Percentiles rank a stretch among this genome's conserved stretches.
Conservation (phyloP, 352 stramenopile species). For the Pythium aristosporum region DNA sequence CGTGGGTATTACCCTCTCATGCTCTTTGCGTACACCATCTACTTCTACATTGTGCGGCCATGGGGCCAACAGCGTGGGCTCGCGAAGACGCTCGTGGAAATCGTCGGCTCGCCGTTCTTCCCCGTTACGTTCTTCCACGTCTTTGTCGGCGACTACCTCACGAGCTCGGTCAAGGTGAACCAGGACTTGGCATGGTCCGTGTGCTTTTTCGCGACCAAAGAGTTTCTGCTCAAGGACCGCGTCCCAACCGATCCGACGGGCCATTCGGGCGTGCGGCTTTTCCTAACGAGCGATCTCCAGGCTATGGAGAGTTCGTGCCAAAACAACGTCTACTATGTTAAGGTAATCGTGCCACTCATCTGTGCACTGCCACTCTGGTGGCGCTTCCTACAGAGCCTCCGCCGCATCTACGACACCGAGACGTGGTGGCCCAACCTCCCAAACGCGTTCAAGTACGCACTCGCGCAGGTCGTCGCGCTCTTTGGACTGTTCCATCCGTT, state of each 20-base stretch:
- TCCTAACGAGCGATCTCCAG: slow-evolving; percentile 20
- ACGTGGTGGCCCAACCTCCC: slow-evolving; percentile 94
- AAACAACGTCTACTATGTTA: slow-evolving; percentile 92
- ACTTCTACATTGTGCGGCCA: slow-evolving; percentile 90
- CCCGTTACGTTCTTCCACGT: slow-evolving; percentile 94
- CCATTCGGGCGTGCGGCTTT: background rate
- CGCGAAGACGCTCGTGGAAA: slow-evolving; percentile 83
- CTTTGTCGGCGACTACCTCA: slow-evolving; percentile 89
- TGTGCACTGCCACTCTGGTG: slow-evolving; percentile 95
- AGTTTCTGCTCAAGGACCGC: slow-evolving; percentile 87
- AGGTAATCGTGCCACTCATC: slow-evolving; percentile 93
- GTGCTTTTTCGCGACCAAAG: slow-evolving; percentile 94
- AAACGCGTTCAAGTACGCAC: slow-evolving; percentile 95
- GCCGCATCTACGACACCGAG: slow-evolving; percentile 93
- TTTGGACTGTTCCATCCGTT: slow-evolving; percentile 88
- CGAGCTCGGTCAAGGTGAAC: slow-evolving; percentile 81
- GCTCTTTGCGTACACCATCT: slow-evolving; percentile 92
- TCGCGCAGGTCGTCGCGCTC: slow-evolving; percentile 81
- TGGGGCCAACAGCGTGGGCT: slow-evolving; percentile 85
- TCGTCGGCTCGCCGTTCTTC: slow-evolving; percentile 90
- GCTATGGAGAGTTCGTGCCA: slow-evolving; percentile 32
- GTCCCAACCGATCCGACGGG: slow-evolving; percentile 20
- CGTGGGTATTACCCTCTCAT: slow-evolving; percentile 91
- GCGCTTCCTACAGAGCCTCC: slow-evolving; percentile 96
- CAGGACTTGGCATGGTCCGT: slow-evolving; percentile 92